phyloP scores from a whole-genome alignment of 495 filamentous ascomycete species.

The Parathielavia appendiculata region DNA sequence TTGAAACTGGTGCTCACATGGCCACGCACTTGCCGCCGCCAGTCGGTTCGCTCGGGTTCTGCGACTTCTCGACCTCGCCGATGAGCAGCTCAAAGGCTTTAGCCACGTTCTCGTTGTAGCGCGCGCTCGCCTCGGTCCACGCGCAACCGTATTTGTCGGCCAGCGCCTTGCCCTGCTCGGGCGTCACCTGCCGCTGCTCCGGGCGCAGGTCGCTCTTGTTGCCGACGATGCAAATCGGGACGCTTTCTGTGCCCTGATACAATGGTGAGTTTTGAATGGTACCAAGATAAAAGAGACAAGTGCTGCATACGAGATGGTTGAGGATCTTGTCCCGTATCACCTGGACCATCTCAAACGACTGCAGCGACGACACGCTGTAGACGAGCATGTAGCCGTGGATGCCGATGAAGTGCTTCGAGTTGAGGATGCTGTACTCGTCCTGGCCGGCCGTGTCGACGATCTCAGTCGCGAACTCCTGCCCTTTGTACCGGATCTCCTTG shows the following conservation, averaged over 20 bases:
- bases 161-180: conserved; percentile 75
- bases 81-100: conserved; percentile 95
- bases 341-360: conserved; percentile 94
- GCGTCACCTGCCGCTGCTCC: conserved; percentile 85
- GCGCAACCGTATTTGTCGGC: conserved; percentile 84
- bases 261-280: too few relatives aligned
- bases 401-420: conserved; percentile 98
- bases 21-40: conserved; percentile 73
- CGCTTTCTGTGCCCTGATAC: conserved; percentile 89
- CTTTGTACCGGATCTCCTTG: conserved; percentile 85
- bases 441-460: conserved; percentile 98
- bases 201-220: conserved; percentile 94
- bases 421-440: conserved; percentile 98
- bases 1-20: conserved; percentile 78
- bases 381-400: conserved; percentile 99
- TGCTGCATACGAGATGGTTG: conserved; percentile 73
- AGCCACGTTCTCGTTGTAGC: conserved; percentile 86
- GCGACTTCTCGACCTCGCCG: conserved; percentile 86
- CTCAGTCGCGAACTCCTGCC: conserved; percentile 91
- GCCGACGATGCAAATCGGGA: conserved; percentile 89
- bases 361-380: conserved; percentile 86
- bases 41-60: conserved; percentile 80
- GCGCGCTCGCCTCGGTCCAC: conserved; percentile 90
- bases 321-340: conserved; percentile 96
- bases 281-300: too few relatives aligned